Evolutionary conservation across 2,329 filamentous ascomycete genomes (phyloP).

Genomic region (Aspergillus sojae): DNA sequence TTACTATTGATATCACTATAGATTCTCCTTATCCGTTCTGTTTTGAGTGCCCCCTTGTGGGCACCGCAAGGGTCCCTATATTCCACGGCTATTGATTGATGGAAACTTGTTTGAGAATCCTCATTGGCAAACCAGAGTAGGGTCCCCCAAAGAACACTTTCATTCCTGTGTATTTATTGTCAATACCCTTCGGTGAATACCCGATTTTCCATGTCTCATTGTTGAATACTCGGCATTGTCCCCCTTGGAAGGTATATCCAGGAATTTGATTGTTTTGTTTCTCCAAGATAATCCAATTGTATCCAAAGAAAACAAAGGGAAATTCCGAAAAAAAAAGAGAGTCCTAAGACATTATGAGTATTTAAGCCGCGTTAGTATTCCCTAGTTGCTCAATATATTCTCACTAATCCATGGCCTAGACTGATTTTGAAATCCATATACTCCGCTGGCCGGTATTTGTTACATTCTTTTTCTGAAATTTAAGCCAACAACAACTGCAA

Average conservation of each 20-base stretch:
- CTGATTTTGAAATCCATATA: not conserved
- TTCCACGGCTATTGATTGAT: not conserved
- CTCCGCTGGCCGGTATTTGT: constrained; percentile 22
- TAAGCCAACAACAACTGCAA: not conserved
- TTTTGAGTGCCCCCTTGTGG: constrained; percentile 6
- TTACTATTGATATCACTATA: constrained; percentile 14
- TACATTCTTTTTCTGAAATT: constrained; percentile 1
- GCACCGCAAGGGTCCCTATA: not conserved
- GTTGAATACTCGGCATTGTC: not conserved
- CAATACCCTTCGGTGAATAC: not conserved
- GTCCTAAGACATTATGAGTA: not conserved
- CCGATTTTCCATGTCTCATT: not conserved
- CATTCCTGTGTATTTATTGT: constrained; percentile 2
- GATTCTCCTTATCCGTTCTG: constrained; percentile 6
- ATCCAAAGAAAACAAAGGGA: not conserved
- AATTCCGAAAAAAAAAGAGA: not conserved
- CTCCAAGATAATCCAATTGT: not conserved
- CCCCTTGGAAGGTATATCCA: not conserved
- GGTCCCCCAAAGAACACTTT: not conserved
- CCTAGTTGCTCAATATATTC: not conserved
- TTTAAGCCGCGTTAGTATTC: not conserved
- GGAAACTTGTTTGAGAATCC: not conserved
- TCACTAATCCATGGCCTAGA: not conserved
- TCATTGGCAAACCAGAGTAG: not conserved
- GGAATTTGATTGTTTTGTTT: not conserved